A percentile compares a stretch with the other conserved stretches of the same genome.
phyloP scores from a whole-genome alignment of 208 protist genomes.

The Wallacemonas sp. region DNA sequence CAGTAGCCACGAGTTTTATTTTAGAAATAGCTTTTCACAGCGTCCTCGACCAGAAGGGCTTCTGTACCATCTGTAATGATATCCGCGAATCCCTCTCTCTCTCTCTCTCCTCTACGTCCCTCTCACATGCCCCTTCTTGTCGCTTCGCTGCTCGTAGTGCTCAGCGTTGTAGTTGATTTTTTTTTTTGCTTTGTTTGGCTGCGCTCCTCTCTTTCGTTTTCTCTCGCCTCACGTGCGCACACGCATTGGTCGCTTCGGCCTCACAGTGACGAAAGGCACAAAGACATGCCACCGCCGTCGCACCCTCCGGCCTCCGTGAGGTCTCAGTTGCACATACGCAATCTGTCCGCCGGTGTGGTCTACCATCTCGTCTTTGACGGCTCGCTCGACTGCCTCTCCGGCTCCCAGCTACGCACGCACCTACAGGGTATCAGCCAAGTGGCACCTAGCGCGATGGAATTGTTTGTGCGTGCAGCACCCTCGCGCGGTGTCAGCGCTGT shows the following conservation, averaged over 20 bases:
- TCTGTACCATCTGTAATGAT: too few relatives aligned
- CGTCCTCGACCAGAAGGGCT: too few relatives aligned
- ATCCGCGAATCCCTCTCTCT: too few relatives aligned
- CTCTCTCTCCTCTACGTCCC: too few relatives aligned
- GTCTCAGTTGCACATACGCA: constrained; percentile 43
- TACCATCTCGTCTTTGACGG: constrained; percentile 73
- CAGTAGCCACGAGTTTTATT: not conserved
- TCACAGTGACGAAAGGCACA: too few relatives aligned
- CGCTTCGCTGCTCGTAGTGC: too few relatives aligned
- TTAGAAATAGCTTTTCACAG: too few relatives aligned
- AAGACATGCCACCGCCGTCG: not conserved
- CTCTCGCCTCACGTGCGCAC: too few relatives aligned
- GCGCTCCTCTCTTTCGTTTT: not conserved
- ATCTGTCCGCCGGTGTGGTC: constrained; percentile 35
- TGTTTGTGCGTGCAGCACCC: constrained; percentile 13
- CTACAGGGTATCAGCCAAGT: constrained; percentile 49
- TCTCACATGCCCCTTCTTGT: too few relatives aligned
- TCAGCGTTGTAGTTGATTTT: too few relatives aligned
- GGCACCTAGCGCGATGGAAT: constrained; percentile 23
- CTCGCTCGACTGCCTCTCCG: constrained; percentile 36
- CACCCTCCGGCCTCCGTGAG: not conserved
- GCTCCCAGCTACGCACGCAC: constrained; percentile 35
- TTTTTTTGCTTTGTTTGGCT: not conserved
- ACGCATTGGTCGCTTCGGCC: too few relatives aligned
- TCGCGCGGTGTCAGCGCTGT: too few relatives aligned